phyloP scores from a whole-genome alignment of 768 basidiomycete genomes.

The Podaxis sp. region DNA sequence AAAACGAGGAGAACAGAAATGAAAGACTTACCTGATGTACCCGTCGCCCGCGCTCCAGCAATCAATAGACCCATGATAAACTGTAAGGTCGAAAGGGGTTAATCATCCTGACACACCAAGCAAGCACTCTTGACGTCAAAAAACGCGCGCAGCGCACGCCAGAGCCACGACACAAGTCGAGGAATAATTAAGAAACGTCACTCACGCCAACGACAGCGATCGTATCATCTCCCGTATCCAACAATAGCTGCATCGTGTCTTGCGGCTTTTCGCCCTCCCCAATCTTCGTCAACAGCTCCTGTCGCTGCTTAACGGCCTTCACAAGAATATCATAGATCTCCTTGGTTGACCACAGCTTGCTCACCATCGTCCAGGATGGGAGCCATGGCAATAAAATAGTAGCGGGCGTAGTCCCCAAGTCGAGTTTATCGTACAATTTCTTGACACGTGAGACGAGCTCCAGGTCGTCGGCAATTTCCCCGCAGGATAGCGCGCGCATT shows the following conservation, averaged over 20 bases:
- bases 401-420: conserved; percentile 68
- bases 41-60: conserved; percentile 79
- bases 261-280: conserved; percentile 54
- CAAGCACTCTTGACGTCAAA: conserved; percentile 6
- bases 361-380: conserved; percentile 69
- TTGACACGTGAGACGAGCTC: conserved; percentile 60
- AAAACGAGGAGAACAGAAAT: conserved; percentile 8
- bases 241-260: conserved; percentile 72
- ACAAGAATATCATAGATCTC: conserved; percentile 71
- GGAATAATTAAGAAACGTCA: conserved; percentile 13
- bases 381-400: conserved; percentile 77
- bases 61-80: conserved; percentile 82
- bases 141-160: background rate
- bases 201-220: conserved; percentile 68
- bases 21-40: conserved; percentile 55
- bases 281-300: conserved; percentile 21
- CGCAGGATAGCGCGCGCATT: conserved; percentile 62
- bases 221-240: conserved; percentile 69
- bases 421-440: conserved; percentile 64
- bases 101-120: background rate
- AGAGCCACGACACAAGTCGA: background rate
- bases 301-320: conserved; percentile 52
- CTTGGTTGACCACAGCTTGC: conserved; percentile 71
- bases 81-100: conserved; percentile 34
- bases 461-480: conserved; percentile 70